These are phyloP conservation scores for Nicotiana attenuata DNA, from an alignment of 257 asterid genomes.

Conservation along the genomic window DNA sequence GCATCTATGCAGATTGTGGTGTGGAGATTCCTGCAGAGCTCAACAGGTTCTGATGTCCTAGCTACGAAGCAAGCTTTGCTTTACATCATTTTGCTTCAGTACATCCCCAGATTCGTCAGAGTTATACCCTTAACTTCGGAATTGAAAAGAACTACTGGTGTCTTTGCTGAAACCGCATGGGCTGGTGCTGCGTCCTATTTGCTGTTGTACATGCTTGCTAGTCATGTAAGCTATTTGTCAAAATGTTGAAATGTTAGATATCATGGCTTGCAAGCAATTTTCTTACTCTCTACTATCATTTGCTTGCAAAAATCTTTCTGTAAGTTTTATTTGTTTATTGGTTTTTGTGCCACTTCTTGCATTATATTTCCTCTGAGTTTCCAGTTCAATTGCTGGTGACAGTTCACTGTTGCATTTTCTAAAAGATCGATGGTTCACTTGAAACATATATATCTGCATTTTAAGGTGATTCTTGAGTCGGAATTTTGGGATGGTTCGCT, in stretches of 20 bases:
- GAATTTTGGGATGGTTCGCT: not conserved
- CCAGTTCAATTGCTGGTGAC: not conserved
- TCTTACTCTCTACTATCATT: not conserved
- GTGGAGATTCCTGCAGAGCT: conserved; percentile 82
- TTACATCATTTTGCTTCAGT: conserved; percentile 76
- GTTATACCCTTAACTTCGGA: conserved; percentile 80
- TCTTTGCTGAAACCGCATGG: conserved; percentile 99
- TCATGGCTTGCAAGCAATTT: not conserved
- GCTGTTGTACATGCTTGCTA: conserved; percentile 97
- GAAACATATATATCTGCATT: not conserved
- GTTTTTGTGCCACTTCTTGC: not conserved
- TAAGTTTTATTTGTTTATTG: not conserved
- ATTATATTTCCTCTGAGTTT: not conserved
- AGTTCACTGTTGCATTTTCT: not conserved
- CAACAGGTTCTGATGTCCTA: conserved; percentile 88
- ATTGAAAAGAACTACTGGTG: conserved; percentile 94
- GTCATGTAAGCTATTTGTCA: conserved; percentile 70
- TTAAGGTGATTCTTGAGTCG: not conserved
- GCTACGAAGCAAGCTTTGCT: conserved; percentile 83
- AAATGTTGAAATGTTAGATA: conserved; percentile 3
- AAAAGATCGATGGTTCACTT: not conserved
- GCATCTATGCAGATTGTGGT: conserved; percentile 72
- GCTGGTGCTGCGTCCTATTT: conserved; percentile 97
- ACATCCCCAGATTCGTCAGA: conserved; percentile 71
- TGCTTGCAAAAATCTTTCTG: not conserved